Evolutionary conservation across 495 filamentous ascomycete species (phyloP).

Genomic region (Lepidopterella palustris): DNA sequence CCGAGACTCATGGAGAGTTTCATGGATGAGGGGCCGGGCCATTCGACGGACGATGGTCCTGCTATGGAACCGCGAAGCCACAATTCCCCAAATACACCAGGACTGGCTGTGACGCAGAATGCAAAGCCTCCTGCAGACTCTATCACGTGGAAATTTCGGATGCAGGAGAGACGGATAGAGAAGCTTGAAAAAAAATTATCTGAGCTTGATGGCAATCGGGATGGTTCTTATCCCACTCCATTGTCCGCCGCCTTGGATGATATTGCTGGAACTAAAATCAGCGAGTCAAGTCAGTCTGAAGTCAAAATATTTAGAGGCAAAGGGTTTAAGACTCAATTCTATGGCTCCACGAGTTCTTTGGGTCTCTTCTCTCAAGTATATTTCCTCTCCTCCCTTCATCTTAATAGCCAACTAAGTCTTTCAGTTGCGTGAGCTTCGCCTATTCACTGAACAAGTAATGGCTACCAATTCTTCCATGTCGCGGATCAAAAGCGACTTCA

Average conservation of each 20-base stretch:
- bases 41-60: not conserved
- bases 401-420: constrained; percentile 22
- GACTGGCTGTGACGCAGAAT: no score
- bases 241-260: constrained; percentile 6
- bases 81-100: not conserved
- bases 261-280: not conserved
- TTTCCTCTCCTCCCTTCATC: not conserved
- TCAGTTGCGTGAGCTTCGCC: constrained; percentile 44
- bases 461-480: constrained; percentile 33
- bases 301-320: constrained; percentile 44
- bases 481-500: constrained; percentile 41
- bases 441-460: constrained; percentile 41
- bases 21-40: not conserved
- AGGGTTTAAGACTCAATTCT: constrained; percentile 44
- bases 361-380: constrained; percentile 45
- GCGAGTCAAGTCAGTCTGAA: constrained; percentile 2
- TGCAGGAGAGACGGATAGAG: constrained; percentile 22
- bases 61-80: not conserved
- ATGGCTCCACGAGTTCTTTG: constrained; percentile 44
- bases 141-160: constrained; percentile 16
- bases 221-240: not conserved
- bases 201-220: not conserved
- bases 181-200: constrained; percentile 16
- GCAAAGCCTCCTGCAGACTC: constrained; percentile 1
- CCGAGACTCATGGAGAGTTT: constrained; percentile 18